A percentile compares a stretch with the other conserved stretches of the same genome.
phyloP scores from a whole-genome alignment of 441 rosid genomes.

The Viola pubescens region DNA sequence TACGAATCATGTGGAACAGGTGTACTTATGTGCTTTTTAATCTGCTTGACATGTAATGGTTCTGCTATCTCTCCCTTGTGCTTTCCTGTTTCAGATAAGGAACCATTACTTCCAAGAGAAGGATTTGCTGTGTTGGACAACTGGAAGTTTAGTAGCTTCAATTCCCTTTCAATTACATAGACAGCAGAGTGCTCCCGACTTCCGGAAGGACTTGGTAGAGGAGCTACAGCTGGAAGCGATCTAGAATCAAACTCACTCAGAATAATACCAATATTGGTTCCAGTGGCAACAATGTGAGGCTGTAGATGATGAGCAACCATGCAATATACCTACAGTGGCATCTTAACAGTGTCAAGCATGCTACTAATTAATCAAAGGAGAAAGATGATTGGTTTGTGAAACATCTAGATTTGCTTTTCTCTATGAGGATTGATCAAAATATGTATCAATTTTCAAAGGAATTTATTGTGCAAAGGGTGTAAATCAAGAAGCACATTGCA shows the following conservation, averaged over 20 bases:
- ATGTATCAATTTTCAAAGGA: not conserved
- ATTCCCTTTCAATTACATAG: conserved; percentile 79
- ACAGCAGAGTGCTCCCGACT: conserved; percentile 93
- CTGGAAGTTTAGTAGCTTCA: conserved; percentile 85
- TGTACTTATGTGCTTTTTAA: conserved; percentile 80
- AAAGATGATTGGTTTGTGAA: not conserved
- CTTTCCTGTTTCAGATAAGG: conserved; percentile 75
- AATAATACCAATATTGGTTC: conserved; percentile 92
- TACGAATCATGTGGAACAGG: conserved; percentile 97
- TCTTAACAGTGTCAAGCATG: conserved; percentile 19
- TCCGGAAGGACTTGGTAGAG: conserved; percentile 71
- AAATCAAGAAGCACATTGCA: not conserved
- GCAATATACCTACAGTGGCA: conserved; percentile 71
- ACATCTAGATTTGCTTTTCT: not conserved
- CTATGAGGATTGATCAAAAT: not conserved
- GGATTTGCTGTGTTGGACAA: conserved; percentile 68
- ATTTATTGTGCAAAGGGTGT: not conserved
- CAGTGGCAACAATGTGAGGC: conserved; percentile 97
- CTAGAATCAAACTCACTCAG: conserved; percentile 90
- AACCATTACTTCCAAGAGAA: conserved; percentile 85
- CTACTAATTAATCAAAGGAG: not conserved
- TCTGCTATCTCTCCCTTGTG: conserved; percentile 72
- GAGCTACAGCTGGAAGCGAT: conserved; percentile 89
- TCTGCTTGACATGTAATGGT: conserved; percentile 73
- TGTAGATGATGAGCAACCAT: conserved; percentile 97